phyloP scores from a whole-genome alignment of 768 basidiomycete species.

The Rhizopogon rudus region DNA sequence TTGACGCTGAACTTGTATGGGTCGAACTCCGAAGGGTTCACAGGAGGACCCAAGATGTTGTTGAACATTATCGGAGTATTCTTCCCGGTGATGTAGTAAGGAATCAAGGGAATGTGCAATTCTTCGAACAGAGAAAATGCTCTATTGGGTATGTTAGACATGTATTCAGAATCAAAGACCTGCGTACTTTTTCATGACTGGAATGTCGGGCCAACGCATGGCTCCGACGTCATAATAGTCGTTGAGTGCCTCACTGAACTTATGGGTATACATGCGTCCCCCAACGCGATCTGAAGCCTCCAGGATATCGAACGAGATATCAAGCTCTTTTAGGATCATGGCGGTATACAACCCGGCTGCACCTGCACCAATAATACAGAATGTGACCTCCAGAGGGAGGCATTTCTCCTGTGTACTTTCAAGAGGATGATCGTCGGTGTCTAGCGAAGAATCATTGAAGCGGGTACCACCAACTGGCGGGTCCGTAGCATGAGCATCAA shows the following conservation, averaged over 20 bases:
- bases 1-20: neutral
- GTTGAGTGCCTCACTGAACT: neutral
- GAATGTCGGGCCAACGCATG: neutral
- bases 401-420: neutral
- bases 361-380: conserved; percentile 15
- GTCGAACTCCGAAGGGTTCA: neutral
- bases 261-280: conserved; percentile 14
- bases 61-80: neutral
- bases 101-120: neutral
- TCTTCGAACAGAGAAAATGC: neutral
- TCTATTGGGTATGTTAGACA: neutral
- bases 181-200: neutral
- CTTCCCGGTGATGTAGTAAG: neutral
- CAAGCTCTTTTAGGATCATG: conserved; percentile 17
- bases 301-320: conserved; percentile 14
- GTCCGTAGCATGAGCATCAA: neutral
- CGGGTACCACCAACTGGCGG: too few species aligned
- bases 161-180: neutral
- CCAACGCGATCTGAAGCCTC: conserved; percentile 13
- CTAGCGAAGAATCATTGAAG: neutral
- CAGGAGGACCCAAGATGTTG: neutral
- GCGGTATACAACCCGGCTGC: conserved; percentile 13
- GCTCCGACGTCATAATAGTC: neutral
- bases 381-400: neutral
- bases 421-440: too few species aligned